Percentiles rank a stretch among this genome's conserved stretches.
Evolutionary conservation across 1,139 yeast species (phyloP).

Genomic region (Saccharomyces pastorianus): DNA sequence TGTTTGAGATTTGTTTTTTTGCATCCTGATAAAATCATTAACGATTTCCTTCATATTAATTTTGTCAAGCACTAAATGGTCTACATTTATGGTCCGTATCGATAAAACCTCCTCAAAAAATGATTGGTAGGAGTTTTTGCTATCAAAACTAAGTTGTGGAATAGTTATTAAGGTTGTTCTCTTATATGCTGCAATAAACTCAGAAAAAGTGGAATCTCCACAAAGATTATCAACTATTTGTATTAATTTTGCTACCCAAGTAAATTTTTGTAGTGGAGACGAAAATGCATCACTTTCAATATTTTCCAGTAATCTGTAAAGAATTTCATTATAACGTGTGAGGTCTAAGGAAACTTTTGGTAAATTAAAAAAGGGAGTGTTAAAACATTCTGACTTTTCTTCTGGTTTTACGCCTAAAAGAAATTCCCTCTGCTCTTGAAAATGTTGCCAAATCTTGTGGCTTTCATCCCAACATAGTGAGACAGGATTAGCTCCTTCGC

Average conservation of each 20-base stretch:
- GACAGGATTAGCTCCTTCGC: background rate
- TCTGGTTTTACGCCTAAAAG: background rate
- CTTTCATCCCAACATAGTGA: background rate
- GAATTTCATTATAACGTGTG: background rate
- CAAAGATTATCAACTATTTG: background rate
- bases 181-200: background rate
- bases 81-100: background rate
- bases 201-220: constrained; percentile 2
- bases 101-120: background rate
- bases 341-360: background rate
- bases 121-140: background rate
- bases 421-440: constrained; percentile 1
- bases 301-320: constrained; percentile 3
- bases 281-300: background rate
- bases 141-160: background rate
- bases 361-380: background rate
- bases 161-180: background rate
- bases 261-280: background rate
- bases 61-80: background rate
- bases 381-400: background rate
- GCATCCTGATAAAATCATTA: background rate
- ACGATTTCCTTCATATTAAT: background rate
- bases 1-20: background rate
- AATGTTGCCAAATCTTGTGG: constrained; percentile 1
- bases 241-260: background rate